Conservation (phyloP, 352 stramenopile genomes). For the Phytopythium litorale region DNA sequence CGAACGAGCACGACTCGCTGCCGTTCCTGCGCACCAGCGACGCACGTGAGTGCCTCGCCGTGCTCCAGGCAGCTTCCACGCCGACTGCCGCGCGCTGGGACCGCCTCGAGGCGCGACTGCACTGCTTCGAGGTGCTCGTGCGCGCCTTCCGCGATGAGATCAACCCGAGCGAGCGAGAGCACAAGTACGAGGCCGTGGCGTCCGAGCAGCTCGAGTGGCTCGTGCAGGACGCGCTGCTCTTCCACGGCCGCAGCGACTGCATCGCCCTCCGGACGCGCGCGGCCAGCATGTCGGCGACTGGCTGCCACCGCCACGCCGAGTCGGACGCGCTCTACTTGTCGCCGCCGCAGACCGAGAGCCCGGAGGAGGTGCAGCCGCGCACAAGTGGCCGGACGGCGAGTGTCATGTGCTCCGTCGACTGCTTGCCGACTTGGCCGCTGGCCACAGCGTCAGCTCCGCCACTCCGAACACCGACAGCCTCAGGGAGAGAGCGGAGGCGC, state of each 20-base stretch:
- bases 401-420: background rate
- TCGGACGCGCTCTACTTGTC: constrained; percentile 1
- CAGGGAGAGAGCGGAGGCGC: background rate
- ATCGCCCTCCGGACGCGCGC: constrained; percentile 16
- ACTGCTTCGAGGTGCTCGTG: constrained; percentile 42
- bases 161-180: constrained; percentile 23
- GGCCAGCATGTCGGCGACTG: background rate
- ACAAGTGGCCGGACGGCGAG: background rate
- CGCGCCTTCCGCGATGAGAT: constrained; percentile 42
- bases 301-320: background rate
- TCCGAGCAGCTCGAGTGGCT: constrained; percentile 33
- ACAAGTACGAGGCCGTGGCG: constrained; percentile 46
- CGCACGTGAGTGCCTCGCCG: background rate
- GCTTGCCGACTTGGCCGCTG: background rate
- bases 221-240: constrained; percentile 32
- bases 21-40: background rate
- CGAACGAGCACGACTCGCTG: background rate
- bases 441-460: too few species aligned
- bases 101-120: constrained; percentile 31
- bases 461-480: background rate
- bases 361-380: too few species aligned
- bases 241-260: constrained; percentile 21
- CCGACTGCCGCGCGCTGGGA: constrained; percentile 7
- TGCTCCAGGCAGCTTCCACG: background rate
- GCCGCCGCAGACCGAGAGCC: background rate